phyloP scores from a whole-genome alignment of 257 asterid genomes.

The Solanum corneliomulleri region DNA sequence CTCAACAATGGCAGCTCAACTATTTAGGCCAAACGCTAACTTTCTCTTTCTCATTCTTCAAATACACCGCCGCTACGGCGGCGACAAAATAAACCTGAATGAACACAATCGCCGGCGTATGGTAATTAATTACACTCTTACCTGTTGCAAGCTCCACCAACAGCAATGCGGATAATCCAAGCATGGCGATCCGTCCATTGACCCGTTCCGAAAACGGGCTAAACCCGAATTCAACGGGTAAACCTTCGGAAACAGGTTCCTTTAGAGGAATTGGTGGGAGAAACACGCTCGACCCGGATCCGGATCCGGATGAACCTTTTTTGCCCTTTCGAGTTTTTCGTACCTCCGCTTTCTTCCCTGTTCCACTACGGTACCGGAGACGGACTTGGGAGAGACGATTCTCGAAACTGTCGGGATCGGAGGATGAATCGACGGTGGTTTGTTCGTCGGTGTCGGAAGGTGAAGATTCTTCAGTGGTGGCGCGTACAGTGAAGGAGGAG shows the following conservation, averaged over 20 bases:
- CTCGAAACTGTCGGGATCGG: slow-evolving; percentile 53
- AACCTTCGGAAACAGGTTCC: slow-evolving; percentile 62
- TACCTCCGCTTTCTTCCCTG: slow-evolving; percentile 73
- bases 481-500: slow-evolving; percentile 19
- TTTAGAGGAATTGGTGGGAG: slow-evolving; percentile 76
- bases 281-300: slow-evolving; percentile 50
- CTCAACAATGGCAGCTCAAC: background rate
- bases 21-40: slow-evolving; percentile 21
- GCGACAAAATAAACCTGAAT: slow-evolving; percentile 81
- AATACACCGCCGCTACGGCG: slow-evolving; percentile 64
- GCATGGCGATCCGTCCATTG: slow-evolving; percentile 70
- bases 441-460: slow-evolving; percentile 25
- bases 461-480: slow-evolving; percentile 39
- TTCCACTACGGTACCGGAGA: slow-evolving; percentile 65
- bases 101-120: slow-evolving; percentile 72
- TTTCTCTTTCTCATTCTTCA: slow-evolving; percentile 75
- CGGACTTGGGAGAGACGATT: slow-evolving; percentile 59
- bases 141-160: slow-evolving; percentile 93
- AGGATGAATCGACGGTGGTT: slow-evolving; percentile 10
- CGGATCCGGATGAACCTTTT: slow-evolving; percentile 31
- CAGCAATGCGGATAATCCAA: slow-evolving; percentile 70
- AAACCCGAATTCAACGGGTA: slow-evolving; percentile 87
- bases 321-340: slow-evolving; percentile 57
- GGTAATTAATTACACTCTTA: slow-evolving; percentile 65
- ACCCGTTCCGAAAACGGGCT: slow-evolving; percentile 73